Evolutionary conservation across 1,139 yeast genomes (phyloP), one percentile per base, ranked within the genome.

Genomic region (Geotrichum aggregatum): DNA sequence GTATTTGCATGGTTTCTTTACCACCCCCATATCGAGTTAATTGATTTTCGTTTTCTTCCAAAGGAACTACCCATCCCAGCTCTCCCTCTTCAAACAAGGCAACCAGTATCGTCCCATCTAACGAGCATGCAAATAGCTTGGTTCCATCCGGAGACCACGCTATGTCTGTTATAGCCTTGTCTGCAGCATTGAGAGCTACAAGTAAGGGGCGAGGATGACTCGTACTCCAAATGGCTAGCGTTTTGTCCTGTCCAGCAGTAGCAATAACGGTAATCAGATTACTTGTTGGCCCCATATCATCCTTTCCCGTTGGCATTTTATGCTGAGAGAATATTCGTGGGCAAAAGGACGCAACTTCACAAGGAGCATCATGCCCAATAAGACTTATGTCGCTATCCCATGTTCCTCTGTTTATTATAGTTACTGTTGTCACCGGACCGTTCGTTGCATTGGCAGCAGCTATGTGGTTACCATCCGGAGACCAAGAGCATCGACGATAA

Each of bases 381-480:
- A 94, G 76, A 54, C 94, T 84, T 47, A 91, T 77, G 57, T 87
- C 95, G 8, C 89, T 77, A 45, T 84, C 91, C 99, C 99, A 94
- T 49, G 78, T 84, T 22, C 98, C 98, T 70, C 98, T 77, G 60
- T 86, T 85, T 26, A 92, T 82, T 31, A 94, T 80, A 0, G 89
- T 92, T 5, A 89, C 92, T 0, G 96, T 83, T 0, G 96, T 82
- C 0, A 92, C 94, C 0, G 97, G 97, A 0, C 98, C 98, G 67
- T 94, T 94, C 8, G 95, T 88, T 1, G 98, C 97, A 68, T 94
- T 94, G 0, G 98, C 96, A 0, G 87, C 96, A 0, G 97, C 98
- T 49, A 94, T 86, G 63, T 86, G 92, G 66, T 87, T 94, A 1
- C 98, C 98, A 69, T 92, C 98, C 0, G 98, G 98, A 0, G 97